phyloP scores from a whole-genome alignment of 2,329 filamentous ascomycete genomes.

The Neospermospora avenae region DNA sequence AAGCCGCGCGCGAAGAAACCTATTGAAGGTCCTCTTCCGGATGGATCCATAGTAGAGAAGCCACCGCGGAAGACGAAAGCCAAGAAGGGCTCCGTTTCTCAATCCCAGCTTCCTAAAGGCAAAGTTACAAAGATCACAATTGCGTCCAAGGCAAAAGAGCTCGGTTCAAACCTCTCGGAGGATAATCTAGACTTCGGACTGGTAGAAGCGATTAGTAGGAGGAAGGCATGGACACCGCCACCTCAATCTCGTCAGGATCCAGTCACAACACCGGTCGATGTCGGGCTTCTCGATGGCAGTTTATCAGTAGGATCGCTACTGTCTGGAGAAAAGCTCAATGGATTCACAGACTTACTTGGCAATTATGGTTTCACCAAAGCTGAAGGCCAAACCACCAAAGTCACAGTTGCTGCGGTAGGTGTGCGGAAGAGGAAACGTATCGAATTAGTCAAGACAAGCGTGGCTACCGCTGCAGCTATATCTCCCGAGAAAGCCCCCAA shows the following conservation, averaged over 20 bases:
- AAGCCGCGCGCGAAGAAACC: slow-evolving; percentile 27
- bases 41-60: slow-evolving; percentile 20
- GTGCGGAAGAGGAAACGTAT: slow-evolving; percentile 56
- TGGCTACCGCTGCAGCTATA: slow-evolving; percentile 31
- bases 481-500: slow-evolving; percentile 49
- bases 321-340: slow-evolving; percentile 22
- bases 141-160: slow-evolving; percentile 15
- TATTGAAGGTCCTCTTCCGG: slow-evolving; percentile 7
- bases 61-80: slow-evolving; percentile 24
- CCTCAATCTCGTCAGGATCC: slow-evolving; percentile 38
- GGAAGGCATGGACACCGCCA: slow-evolving; percentile 67
- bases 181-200: slow-evolving; percentile 24
- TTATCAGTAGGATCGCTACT: not conserved
- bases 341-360: slow-evolving; percentile 39
- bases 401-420: slow-evolving; percentile 7
- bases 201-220: slow-evolving; percentile 49
- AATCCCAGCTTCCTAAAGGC: slow-evolving; percentile 35
- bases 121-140: slow-evolving; percentile 36
- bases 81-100: slow-evolving; percentile 32
- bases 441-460: slow-evolving; percentile 44
- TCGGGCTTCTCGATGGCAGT: not conserved
- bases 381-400: slow-evolving; percentile 16
- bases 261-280: not conserved
- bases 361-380: slow-evolving; percentile 39
- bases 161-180: not conserved